phyloP scores from a whole-genome alignment of 2,329 filamentous ascomycete species.

The Cercospora zeina region DNA sequence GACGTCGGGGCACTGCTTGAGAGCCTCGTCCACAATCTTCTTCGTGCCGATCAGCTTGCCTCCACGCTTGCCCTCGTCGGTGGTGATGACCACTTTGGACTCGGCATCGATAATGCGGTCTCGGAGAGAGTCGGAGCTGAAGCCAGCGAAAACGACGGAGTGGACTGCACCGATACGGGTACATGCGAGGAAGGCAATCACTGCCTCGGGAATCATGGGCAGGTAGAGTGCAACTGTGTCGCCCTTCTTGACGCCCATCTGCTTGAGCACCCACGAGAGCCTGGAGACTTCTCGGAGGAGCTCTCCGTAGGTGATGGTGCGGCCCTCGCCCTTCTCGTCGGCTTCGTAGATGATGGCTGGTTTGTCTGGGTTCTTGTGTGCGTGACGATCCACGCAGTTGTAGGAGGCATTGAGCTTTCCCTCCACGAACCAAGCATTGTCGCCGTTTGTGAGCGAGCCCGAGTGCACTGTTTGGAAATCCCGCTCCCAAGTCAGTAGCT shows the following conservation, averaged over 20 bases:
- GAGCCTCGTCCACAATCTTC: conserved; percentile 97
- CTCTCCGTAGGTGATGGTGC: conserved; percentile 88
- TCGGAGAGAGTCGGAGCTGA: conserved; percentile 92
- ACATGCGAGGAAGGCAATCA: conserved; percentile 89
- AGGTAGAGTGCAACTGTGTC: conserved; percentile 97
- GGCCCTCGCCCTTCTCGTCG: conserved; percentile 83
- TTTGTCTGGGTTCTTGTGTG: conserved; percentile 89
- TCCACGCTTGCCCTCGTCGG: conserved; percentile 95
- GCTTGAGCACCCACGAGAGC: conserved; percentile 82
- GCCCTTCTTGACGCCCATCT: conserved; percentile 95
- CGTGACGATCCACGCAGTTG: conserved; percentile 96
- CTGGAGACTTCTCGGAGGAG: conserved; percentile 88
- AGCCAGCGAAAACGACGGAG: conserved; percentile 96
- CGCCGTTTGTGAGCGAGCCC: conserved; percentile 74
- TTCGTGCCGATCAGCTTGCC: conserved; percentile 97
- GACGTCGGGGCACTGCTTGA: conserved; percentile 93
- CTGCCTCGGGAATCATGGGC: conserved; percentile 96
- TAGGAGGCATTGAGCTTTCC: conserved; percentile 92
- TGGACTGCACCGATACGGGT: conserved; percentile 91
- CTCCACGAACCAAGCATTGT: conserved; percentile 93
- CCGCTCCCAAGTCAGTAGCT: conserved; percentile 83
- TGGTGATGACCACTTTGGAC: conserved; percentile 92
- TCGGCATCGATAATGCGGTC: conserved; percentile 91
- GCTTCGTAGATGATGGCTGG: conserved; percentile 98
- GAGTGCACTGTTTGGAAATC: conserved; percentile 88